Evolutionary conservation across 1,139 yeast genomes (phyloP).

Genomic region (Suhomyces terraborum): DNA sequence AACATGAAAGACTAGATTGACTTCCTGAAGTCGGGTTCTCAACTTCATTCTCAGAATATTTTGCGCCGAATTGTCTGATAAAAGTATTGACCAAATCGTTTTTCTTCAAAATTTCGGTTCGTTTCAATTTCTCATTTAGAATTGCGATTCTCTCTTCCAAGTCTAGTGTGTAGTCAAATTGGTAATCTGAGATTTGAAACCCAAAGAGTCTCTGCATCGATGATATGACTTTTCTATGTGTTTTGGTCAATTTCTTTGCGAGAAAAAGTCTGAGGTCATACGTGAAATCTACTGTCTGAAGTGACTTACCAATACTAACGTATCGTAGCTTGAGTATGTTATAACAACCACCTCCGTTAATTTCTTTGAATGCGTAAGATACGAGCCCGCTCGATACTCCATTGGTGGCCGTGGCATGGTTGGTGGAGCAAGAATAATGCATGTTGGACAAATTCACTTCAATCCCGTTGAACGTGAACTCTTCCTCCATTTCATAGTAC

Average conservation of each 20-base stretch:
- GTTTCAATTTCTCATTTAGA: not conserved
- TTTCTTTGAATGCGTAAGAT: conserved; percentile 5
- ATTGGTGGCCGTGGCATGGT: not conserved
- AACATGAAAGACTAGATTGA: not conserved
- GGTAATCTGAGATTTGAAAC: not conserved
- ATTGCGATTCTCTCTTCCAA: not conserved
- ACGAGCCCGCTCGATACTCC: conserved; percentile 5
- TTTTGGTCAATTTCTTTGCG: not conserved
- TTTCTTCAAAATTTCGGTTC: not conserved
- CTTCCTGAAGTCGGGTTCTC: not conserved
- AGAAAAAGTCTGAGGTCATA: not conserved
- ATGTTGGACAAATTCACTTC: conserved; percentile 1
- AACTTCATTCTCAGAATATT: not conserved
- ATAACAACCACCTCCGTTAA: not conserved
- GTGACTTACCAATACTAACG: not conserved
- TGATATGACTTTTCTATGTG: not conserved
- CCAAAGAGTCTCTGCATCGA: conserved; percentile 5
- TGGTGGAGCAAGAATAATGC: conserved; percentile 5
- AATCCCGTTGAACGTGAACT: not conserved
- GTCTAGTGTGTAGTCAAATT: not conserved
- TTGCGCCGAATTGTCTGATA: not conserved
- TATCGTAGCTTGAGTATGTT: conserved; percentile 5
- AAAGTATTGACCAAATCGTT: conserved; percentile 1
- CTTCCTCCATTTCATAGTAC: not conserved
- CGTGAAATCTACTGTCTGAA: conserved; percentile 1